Base-by-base conservation (phyloP, 352 stramenopile genomes). In the Elongisporangium prolatum region DNA sequence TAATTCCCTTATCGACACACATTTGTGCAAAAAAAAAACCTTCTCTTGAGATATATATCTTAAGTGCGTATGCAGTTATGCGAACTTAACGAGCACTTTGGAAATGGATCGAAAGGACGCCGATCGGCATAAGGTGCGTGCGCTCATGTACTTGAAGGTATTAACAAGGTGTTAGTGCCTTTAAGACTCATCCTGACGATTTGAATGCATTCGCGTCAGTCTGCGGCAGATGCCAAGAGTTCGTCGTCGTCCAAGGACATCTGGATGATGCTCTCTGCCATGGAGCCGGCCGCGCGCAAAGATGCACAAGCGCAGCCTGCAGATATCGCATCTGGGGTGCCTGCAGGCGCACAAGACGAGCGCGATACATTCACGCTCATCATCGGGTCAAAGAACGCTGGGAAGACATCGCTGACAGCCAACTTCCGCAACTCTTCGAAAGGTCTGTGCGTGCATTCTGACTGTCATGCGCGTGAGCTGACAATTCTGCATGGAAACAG, bases 321-420 rank as follows among this genome's bases (percentile, higher is more conserved):
- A 21, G 68, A 71, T 38, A 48, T 25, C 13, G 61, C 68, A 48
- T 25, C 60, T 21, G 52, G 56, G 4, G 54, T 21, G 16, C 64
- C 48, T n/a, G n/a, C 16, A 44, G 44, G 56, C n/a, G 21, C 50
- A 21, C 62, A 59, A 2, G 81, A 91, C 22, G 79, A 87, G 48
- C 74, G 77, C 17, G 84, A 91, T 55, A 89, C 80, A 48, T 90
- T 88, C 62, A 85, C 80, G 21, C 67, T 92, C 48, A 68, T 89
- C 21, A 70, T 91, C 0, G 80, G 85, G 28, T 75, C 79, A 4
- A 88, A 85, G 18, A 67, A 72, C 49, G 74, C 84, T 0, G 88
- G 87, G 18, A 97, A 97, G 71, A 90, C 82, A 16, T 91, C 80
- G 25, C 64, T 97, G n/a, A 78, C 80, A 13, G 69, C 71, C 16